Evolutionary conservation across 768 basidiomycete species (phyloP), one percentile per base, ranked within the genome.

Genomic region (Lentinula sp.): DNA sequence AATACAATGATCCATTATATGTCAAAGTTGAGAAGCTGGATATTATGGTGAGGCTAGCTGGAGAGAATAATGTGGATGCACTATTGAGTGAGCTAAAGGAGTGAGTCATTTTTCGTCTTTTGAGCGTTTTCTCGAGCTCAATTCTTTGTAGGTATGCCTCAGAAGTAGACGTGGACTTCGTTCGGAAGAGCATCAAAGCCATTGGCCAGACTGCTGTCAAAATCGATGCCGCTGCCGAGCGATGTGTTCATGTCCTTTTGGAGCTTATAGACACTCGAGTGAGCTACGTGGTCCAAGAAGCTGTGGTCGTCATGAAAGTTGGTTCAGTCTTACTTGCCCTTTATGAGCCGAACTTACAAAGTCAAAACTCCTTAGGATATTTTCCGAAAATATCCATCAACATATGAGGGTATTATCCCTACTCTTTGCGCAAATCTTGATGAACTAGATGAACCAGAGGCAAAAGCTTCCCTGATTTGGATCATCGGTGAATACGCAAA

Each of bases 1-100:
- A 99, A 74, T 98, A 99, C 76, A 98, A 98, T 69, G 96, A 99
- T 69, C 96, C 96, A 5, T 76, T 96, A n/a, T 99, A 98, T 69
- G 95, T 98, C 71, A 99, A 99, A 74, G 85, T 98, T 57, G 97
- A 98, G 74, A 98, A 99, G 74, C 76, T 99, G 65, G 97, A 98
- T 67, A 97, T 98, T 70, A 99, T 99, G 97, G 91, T 98, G 55
- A 82, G 93, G 59, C 76, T 99, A 60, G 95, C 93, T 11, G 83
- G 80, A 21, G 96, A 98, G 63, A 87, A 84, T 73, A 99, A 98
- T 66, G 92, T 96, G 1, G 95, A 98, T 74, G 93, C 95, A 7
- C 78, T 98, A 56, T 74, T 99, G 68, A 96, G 94, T 68, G 97
- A 99, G 71, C 73, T 99, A 63, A 97, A 93, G 71, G 97, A 99